Percentiles rank a stretch among this genome's conserved stretches.
Evolutionary conservation across 352 stramenopile species (phyloP).

Genomic region (Phytopythium sindhum): DNA sequence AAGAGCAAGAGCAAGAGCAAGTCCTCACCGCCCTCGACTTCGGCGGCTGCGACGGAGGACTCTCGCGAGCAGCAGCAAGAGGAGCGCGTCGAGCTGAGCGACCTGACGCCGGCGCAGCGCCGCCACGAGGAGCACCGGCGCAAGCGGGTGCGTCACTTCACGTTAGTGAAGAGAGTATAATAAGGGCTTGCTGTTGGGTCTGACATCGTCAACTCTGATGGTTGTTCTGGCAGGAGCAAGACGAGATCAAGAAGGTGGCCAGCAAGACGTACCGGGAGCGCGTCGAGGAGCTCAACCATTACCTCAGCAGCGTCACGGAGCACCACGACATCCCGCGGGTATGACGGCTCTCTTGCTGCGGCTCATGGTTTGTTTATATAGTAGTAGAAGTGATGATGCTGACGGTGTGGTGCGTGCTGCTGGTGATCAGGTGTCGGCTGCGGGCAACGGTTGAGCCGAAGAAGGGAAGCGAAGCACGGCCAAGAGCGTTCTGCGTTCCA

Average conservation of each 20-base stretch:
- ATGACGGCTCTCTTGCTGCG: slow-evolving; percentile 13
- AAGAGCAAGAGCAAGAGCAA: slow-evolving; percentile 40
- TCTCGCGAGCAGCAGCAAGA: slow-evolving; percentile 13
- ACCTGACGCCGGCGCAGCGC: slow-evolving; percentile 73
- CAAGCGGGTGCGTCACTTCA: slow-evolving; percentile 56
- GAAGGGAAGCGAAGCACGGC: neutral
- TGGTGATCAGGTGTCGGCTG: slow-evolving; percentile 64
- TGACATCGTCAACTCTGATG: slow-evolving; percentile 2
- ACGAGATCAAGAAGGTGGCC: slow-evolving; percentile 82
- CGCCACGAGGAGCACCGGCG: slow-evolving; percentile 74
- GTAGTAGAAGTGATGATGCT: neutral
- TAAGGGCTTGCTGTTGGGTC: neutral
- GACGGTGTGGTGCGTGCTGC: neutral
- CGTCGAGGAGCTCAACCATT: slow-evolving; percentile 97
- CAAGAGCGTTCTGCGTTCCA: neutral
- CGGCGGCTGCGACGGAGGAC: slow-evolving; percentile 3
- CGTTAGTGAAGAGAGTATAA: neutral
- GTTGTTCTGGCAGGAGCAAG: slow-evolving; percentile 55
- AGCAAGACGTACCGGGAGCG: slow-evolving; percentile 89
- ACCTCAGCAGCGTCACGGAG: slow-evolving; percentile 94
- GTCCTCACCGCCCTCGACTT: slow-evolving; percentile 4
- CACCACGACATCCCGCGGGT: slow-evolving; percentile 98
- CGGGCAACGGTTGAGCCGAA: slow-evolving; percentile 82
- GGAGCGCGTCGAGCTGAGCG: slow-evolving; percentile 29
- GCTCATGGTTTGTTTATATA: neutral